These are phyloP conservation scores for Aphanomyces astaci DNA, from an alignment of 352 stramenopile species.

Conservation along the genomic window DNA sequence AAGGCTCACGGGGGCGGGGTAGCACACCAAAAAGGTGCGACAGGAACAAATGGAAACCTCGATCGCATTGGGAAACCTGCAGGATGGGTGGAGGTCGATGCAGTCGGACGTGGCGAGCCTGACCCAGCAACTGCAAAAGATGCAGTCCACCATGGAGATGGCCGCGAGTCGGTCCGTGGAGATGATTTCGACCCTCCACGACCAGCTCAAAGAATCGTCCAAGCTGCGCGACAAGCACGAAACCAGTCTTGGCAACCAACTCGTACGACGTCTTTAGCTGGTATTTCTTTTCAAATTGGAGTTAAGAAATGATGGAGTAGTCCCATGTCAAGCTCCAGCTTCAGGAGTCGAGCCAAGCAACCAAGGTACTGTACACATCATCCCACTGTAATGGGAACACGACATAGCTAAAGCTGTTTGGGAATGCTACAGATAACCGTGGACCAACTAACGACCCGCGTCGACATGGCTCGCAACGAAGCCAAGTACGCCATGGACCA, in stretches of 20 bases:
- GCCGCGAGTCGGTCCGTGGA: not conserved
- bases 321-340: conserved; percentile 10
- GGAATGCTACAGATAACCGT: conserved; percentile 1
- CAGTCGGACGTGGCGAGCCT: not conserved
- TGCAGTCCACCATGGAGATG: conserved; percentile 11
- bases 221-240: conserved; percentile 13
- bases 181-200: not conserved
- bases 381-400: no score
- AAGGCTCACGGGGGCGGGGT: not conserved
- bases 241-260: conserved; percentile 6
- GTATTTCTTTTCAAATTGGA: no score
- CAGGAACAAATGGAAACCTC: conserved; percentile 1
- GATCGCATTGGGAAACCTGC: not conserved
- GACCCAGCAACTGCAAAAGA: not conserved
- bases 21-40: conserved; percentile 6
- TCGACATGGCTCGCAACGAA: conserved; percentile 14
- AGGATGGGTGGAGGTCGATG: not conserved
- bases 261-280: no score
- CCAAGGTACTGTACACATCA: conserved; percentile 12
- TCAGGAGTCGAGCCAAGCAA: not conserved
- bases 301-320: not conserved
- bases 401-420: no score
- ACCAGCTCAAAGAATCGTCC: not conserved
- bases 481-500: conserved; percentile 10
- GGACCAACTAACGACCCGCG: not conserved